Evolutionary conservation across 2,329 filamentous ascomycete genomes (phyloP).

Genomic region (Nigrospora osmanthi): DNA sequence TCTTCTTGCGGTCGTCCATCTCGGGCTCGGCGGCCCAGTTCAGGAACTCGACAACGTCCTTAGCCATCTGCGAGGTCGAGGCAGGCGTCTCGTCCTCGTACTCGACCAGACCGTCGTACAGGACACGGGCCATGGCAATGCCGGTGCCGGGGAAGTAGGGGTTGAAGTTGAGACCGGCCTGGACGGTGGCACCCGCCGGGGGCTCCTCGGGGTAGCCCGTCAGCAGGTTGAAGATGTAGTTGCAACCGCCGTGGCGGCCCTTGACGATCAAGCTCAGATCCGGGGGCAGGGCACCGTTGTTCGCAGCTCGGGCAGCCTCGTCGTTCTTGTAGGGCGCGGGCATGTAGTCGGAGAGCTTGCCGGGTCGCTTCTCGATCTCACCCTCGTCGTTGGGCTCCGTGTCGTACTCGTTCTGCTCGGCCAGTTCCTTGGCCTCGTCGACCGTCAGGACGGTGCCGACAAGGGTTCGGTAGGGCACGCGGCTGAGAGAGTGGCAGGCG

Average conservation of each 20-base stretch:
- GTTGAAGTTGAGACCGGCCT: conserved; percentile 97
- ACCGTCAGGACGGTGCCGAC: conserved; percentile 91
- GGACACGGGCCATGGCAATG: conserved; percentile 97
- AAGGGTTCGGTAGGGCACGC: conserved; percentile 86
- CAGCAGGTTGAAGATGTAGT: conserved; percentile 96
- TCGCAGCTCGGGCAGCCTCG: conserved; percentile 93
- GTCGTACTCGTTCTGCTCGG: conserved; percentile 98
- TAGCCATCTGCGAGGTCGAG: conserved; percentile 97
- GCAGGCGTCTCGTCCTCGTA: conserved; percentile 96
- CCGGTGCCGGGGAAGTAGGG: conserved; percentile 99
- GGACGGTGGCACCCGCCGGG: conserved; percentile 79
- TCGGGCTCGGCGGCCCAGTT: conserved; percentile 99
- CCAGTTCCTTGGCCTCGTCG: conserved; percentile 94
- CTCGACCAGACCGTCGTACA: conserved; percentile 95
- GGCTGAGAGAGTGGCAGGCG: conserved; percentile 91
- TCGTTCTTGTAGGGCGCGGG: conserved; percentile 97
- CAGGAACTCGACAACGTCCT: conserved; percentile 97
- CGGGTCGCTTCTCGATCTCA: conserved; percentile 95
- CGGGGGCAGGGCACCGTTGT: conserved; percentile 94
- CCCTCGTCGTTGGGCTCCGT: conserved; percentile 96
- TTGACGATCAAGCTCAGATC: conserved; percentile 98
- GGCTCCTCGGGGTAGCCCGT: conserved; percentile 97
- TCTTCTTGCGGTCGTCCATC: conserved; percentile 99
- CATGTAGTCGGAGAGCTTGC: conserved; percentile 97
- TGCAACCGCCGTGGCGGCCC: conserved; percentile 91